phyloP scores from a whole-genome alignment of 371 early-diverging fungal genomes.

The Apophysomyces variabilis region DNA sequence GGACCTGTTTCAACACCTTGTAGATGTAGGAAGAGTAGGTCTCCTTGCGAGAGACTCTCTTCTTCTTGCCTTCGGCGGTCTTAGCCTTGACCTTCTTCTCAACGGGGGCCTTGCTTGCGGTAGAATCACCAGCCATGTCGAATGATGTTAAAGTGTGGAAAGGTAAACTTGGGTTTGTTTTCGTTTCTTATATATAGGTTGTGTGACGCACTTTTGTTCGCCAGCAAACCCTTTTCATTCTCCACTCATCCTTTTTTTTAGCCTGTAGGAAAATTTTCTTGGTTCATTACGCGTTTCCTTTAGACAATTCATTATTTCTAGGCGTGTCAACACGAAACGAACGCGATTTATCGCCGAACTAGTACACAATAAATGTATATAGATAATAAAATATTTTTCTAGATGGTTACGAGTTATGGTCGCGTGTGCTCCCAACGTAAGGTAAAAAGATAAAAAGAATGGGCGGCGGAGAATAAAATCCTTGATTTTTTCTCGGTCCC shows the following conservation, averaged over 20 bases:
- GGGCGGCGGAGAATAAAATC: not conserved
- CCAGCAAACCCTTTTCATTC: not conserved
- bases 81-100: conserved; percentile 52
- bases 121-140: conserved; percentile 12
- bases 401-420: not conserved
- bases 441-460: not conserved
- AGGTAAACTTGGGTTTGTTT: conserved; percentile 6
- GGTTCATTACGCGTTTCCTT: not conserved
- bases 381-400: conserved; percentile 4
- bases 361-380: not conserved
- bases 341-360: conserved; percentile 2
- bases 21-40: conserved; percentile 96
- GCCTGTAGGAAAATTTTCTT: not conserved
- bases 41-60: conserved; percentile 77
- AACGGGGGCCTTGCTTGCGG: conserved; percentile 8
- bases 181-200: conserved; percentile 10
- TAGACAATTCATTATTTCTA: not conserved
- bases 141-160: conserved; percentile 9
- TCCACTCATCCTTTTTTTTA: not conserved
- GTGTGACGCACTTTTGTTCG: conserved; percentile 8
- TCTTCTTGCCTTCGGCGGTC: conserved; percentile 56
- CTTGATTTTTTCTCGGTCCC: conserved; percentile 11
- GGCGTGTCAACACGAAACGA: conserved; percentile 6
- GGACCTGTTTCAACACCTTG: conserved; percentile 97
- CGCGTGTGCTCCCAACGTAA: not conserved